These are phyloP conservation scores for Colletotrichum lentis DNA, from an alignment of 2,329 filamentous ascomycete species.

Conservation along the genomic window DNA sequence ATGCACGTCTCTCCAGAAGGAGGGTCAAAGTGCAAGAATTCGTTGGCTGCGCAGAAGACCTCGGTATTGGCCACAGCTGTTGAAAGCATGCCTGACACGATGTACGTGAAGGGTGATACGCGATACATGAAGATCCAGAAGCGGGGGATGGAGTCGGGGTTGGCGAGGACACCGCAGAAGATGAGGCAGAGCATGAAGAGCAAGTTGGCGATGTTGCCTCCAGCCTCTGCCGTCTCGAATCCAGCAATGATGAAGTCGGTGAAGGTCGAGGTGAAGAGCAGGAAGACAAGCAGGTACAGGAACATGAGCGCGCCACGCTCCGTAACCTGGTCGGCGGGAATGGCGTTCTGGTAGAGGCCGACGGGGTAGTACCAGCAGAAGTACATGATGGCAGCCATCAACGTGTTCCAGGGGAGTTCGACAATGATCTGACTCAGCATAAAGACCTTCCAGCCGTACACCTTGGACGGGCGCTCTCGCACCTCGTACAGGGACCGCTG, in stretches of 20 bases:
- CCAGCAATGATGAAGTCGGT: conserved; percentile 79
- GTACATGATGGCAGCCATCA: conserved; percentile 80
- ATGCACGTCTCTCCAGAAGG: conserved; percentile 65
- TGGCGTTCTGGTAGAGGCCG: conserved; percentile 76
- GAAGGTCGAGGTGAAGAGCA: conserved; percentile 84
- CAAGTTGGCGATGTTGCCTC: conserved; percentile 78
- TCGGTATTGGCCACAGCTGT: conserved; percentile 72
- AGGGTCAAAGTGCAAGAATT: conserved; percentile 73
- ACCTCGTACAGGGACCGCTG: conserved; percentile 85
- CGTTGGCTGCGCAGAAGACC: conserved; percentile 73
- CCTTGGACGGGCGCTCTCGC: conserved; percentile 83
- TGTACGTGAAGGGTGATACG: conserved; percentile 82
- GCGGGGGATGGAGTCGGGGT: conserved; percentile 67
- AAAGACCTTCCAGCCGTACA: conserved; percentile 86
- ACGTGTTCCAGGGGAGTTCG: conserved; percentile 83
- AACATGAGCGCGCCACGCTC: conserved; percentile 83
- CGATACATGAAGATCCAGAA: conserved; percentile 91
- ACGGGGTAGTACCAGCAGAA: conserved; percentile 88
- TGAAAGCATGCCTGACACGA: conserved; percentile 76
- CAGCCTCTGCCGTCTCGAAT: conserved; percentile 77
- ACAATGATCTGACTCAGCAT: conserved; percentile 84
- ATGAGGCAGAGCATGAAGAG: conserved; percentile 76
- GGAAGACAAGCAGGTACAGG: conserved; percentile 76
- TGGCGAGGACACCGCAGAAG: conserved; percentile 78
- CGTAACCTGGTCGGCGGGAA: conserved; percentile 64